Evolutionary conservation across 2,329 filamentous ascomycete species (phyloP).

Genomic region (Ceratocystis cubensis): DNA sequence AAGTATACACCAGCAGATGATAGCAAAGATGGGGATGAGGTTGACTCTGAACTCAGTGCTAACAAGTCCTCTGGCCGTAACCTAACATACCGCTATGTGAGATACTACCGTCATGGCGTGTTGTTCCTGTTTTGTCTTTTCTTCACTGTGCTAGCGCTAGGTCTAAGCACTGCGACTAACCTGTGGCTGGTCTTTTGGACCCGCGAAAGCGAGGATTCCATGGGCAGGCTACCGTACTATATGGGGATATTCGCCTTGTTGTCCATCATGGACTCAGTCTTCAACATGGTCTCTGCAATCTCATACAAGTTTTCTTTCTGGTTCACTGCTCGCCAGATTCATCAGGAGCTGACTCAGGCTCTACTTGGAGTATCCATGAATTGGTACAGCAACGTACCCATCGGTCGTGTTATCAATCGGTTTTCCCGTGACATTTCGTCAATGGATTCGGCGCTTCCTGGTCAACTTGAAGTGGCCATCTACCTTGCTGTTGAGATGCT

Average conservation of each 20-base stretch:
- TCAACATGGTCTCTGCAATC: constrained; percentile 33
- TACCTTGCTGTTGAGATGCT: constrained; percentile 34
- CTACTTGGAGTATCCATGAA: constrained; percentile 42
- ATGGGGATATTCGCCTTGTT: constrained; percentile 40
- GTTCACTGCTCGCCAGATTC: constrained; percentile 42
- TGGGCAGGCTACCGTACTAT: constrained; percentile 38
- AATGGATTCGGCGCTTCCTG: constrained; percentile 37
- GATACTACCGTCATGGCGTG: constrained; percentile 26
- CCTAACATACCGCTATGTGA: constrained; percentile 32
- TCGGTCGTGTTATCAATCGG: constrained; percentile 42
- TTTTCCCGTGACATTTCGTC: constrained; percentile 47
- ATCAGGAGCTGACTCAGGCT: constrained; percentile 40
- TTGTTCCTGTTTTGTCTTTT: constrained; percentile 12
- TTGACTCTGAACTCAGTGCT: constrained; percentile 21
- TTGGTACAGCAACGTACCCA: constrained; percentile 44
- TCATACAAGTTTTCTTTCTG: constrained; percentile 44
- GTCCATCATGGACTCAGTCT: constrained; percentile 33
- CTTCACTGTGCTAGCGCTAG: constrained; percentile 15
- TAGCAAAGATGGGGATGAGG: constrained; percentile 14
- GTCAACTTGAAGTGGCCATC: constrained; percentile 34
- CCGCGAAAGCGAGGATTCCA: constrained; percentile 26
- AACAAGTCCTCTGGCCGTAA: constrained; percentile 20
- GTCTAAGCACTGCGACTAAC: constrained; percentile 18
- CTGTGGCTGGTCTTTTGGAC: constrained; percentile 41
- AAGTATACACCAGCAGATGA: not conserved